Evolutionary conservation across 2,329 filamentous ascomycete species (phyloP).

Genomic region (Pyrenophora tritici-repentis): DNA sequence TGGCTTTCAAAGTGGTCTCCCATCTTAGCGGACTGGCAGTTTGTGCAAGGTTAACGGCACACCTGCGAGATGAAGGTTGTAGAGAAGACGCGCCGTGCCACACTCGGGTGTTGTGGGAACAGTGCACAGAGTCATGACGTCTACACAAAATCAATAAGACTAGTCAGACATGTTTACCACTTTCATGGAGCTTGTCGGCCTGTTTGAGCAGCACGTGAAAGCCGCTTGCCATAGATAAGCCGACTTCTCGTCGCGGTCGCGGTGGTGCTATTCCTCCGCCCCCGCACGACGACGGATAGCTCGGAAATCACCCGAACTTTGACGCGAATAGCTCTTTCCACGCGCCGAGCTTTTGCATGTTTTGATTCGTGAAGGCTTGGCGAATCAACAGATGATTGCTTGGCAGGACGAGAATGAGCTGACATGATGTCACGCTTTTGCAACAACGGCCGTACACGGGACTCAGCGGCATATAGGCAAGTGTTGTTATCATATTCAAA

Average conservation of each 20-base stretch:
- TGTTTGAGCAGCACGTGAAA: background rate
- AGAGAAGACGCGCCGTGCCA: slow-evolving; percentile 15
- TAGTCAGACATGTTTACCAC: slow-evolving; percentile 2
- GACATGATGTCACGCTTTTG: no score
- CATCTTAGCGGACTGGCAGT: slow-evolving; percentile 5
- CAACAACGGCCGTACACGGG: no score
- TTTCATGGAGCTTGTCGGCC: slow-evolving; percentile 1
- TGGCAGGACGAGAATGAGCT: no score
- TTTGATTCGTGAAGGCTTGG: no score
- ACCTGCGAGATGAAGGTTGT: slow-evolving; percentile 3
- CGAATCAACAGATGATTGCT: no score
- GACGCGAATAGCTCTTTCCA: background rate
- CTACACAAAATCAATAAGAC: slow-evolving; percentile 12
- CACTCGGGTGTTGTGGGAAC: slow-evolving; percentile 12
- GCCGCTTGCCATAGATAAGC: background rate
- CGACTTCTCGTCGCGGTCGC: no score
- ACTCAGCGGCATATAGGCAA: no score
- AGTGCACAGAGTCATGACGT: slow-evolving; percentile 24
- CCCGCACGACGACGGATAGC: background rate
- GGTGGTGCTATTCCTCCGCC: background rate
- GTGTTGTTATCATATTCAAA: background rate
- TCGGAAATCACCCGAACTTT: background rate
- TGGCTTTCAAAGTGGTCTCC: slow-evolving; percentile 11
- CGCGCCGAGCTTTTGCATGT: background rate
- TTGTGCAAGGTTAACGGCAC: background rate